Conservation (phyloP, 441 rosid species). For the Jatropha multifida region DNA sequence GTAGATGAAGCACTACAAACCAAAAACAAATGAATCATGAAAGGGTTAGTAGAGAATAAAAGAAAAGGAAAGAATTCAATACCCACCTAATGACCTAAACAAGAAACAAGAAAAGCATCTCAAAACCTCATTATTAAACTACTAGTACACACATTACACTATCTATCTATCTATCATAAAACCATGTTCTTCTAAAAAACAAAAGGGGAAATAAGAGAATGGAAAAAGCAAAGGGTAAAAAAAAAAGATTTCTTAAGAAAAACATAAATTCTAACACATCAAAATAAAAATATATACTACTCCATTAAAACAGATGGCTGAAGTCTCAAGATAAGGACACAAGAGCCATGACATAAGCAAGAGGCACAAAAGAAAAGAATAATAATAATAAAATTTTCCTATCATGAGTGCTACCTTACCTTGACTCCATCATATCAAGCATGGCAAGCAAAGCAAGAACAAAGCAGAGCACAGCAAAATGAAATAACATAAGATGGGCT, state of each 20-base stretch:
- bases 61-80: conserved; percentile 9
- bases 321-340: conserved; percentile 27
- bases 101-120: conserved; percentile 12
- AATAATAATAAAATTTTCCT: too few relatives aligned
- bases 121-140: neutral
- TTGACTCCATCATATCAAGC: conserved; percentile 2
- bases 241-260: too few relatives aligned
- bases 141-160: neutral
- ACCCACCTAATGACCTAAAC: conserved; percentile 24
- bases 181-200: neutral
- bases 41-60: conserved; percentile 17
- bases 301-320: conserved; percentile 16
- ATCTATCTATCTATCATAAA: neutral
- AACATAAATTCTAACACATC: too few relatives aligned
- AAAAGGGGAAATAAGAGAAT: too few relatives aligned
- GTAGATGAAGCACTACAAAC: neutral
- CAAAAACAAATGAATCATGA: conserved; percentile 13
- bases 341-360: too few relatives aligned
- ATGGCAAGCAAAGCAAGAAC: conserved; percentile 13
- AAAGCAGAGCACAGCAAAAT: too few relatives aligned
- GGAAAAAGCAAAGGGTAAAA: too few relatives aligned
- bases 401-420: too few relatives aligned
- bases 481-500: neutral
- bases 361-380: too few relatives aligned
- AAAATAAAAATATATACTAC: neutral